Base-by-base conservation (phyloP, 2,329 filamentous ascomycete genomes). In the Myriosclerotinia duriaeana region DNA sequence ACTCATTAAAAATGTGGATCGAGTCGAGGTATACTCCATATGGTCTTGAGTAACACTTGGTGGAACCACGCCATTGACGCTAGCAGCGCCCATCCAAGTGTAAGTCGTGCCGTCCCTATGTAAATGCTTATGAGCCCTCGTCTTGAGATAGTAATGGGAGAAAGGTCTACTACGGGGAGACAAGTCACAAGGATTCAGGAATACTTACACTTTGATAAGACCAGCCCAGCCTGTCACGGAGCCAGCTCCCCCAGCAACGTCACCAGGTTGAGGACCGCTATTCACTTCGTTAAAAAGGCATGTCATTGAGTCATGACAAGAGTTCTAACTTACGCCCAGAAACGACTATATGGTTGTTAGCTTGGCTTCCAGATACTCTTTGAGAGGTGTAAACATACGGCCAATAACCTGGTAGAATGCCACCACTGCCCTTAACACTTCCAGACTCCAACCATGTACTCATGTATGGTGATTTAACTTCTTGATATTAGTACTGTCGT, bases 361-460 rank as follows among this genome's bases (percentile, higher is more conserved):
- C 46, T 48, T 22, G 11, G 4, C 4, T 38, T 40, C 40, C 30
- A 42, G 54, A 63, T 34, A 26, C 12, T 15, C 0, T 7, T 14
- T 34, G 11, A 30, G 7, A 6, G 30, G 9, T 5, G 30, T 34
- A 12, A 58, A 60, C 69, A 63, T 64, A 73, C 72, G 72, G 71
- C 73, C 73, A 74, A 52, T 65, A 78, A 5, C 89, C 89, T 0
- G 89, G 84, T 38, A 93, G 81, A 68, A 88, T 84, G 0, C 88
- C 89, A 52, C 87, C 87, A 72, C 87, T 85, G 5, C 84, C 84
- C 38, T 83, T 85, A 75, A 86, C 81, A 46, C 80, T 85, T 2
- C 87, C 88, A 12, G 83, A 86, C 67, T 85, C 79, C 38, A 90
- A 80, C 90, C 89, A 93, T n/a, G 87, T 85, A 74, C 85, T 91